These are phyloP conservation scores for Huntiella decipiens DNA, from an alignment of 2,329 filamentous ascomycete genomes.

Conservation along the genomic window DNA sequence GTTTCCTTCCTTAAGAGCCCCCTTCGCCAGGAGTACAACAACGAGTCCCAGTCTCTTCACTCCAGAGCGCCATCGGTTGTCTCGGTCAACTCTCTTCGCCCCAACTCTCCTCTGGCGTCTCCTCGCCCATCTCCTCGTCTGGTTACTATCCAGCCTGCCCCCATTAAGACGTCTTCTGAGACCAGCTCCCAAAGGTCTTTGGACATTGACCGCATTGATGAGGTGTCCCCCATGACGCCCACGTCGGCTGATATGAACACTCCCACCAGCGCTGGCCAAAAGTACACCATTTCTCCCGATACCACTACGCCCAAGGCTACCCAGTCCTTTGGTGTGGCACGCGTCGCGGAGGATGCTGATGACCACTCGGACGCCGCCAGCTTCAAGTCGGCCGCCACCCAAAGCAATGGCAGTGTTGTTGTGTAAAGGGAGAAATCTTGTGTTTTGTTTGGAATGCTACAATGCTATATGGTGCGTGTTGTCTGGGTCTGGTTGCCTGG, in stretches of 20 bases:
- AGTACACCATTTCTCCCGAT: constrained; percentile 7
- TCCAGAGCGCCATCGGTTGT: constrained; percentile 6
- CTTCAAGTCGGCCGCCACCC: constrained; percentile 10
- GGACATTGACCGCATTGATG: constrained; percentile 4
- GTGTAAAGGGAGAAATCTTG: neutral
- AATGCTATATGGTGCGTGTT: no score
- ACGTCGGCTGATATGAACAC: constrained; percentile 4
- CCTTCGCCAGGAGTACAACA: constrained; percentile 27
- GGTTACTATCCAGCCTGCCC: neutral
- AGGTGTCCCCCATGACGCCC: constrained; percentile 4
- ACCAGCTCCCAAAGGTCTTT: constrained; percentile 4
- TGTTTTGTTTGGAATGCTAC: constrained; percentile 2
- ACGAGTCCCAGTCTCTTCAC: constrained; percentile 2
- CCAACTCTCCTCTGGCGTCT: neutral
- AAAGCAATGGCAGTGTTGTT: constrained; percentile 8
- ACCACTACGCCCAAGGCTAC: constrained; percentile 6
- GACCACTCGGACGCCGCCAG: constrained; percentile 8
- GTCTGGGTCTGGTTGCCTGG: no score
- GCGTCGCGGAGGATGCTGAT: neutral
- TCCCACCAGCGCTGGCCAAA: constrained; percentile 3
- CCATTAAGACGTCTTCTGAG: neutral
- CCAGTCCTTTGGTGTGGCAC: neutral
- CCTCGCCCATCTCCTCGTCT: neutral
- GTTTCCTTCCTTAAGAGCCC: constrained; percentile 31
- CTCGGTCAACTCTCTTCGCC: constrained; percentile 4